These are phyloP conservation scores for Coemansia sp. DNA, from an alignment of 192 early-diverging fungal genomes.

Conservation along the genomic window DNA sequence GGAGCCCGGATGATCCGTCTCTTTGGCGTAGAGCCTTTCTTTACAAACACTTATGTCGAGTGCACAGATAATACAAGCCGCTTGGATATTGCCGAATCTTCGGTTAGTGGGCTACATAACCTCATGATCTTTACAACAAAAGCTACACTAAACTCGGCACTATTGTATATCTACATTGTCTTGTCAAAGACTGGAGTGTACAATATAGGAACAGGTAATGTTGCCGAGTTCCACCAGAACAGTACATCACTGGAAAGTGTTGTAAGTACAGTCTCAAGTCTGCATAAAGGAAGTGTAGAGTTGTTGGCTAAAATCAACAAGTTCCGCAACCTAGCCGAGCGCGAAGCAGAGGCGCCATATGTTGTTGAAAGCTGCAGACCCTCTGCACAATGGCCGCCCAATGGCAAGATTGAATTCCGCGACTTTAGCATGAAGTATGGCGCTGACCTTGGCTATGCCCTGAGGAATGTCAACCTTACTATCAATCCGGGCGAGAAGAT, in stretches of 20 bases:
- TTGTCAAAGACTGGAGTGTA: background rate
- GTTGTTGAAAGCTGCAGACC: conserved; percentile 6
- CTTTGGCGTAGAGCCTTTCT: conserved; percentile 53
- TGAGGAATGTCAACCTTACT: conserved; percentile 46
- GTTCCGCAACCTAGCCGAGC: background rate
- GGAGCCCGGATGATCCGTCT: conserved; percentile 59
- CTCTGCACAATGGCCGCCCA: conserved; percentile 14
- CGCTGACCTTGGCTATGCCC: conserved; percentile 10
- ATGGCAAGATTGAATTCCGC: conserved; percentile 28
- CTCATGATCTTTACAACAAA: background rate
- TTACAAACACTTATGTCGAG: conserved; percentile 49
- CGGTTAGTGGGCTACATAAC: background rate
- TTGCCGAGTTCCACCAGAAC: background rate
- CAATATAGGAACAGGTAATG: background rate
- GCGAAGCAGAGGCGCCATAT: conserved; percentile 13
- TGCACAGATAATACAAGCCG: conserved; percentile 59
- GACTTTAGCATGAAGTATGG: conserved; percentile 24
- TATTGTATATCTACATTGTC: background rate
- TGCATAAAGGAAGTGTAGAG: background rate
- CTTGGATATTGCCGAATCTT: background rate
- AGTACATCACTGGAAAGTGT: background rate
- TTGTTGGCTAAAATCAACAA: background rate
- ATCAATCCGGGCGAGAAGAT: conserved; percentile 59
- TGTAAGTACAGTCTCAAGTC: background rate
- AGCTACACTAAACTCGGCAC: background rate